Evolutionary conservation across 768 basidiomycete genomes (phyloP).

Genomic region (Tricholoma hemisulphureum): DNA sequence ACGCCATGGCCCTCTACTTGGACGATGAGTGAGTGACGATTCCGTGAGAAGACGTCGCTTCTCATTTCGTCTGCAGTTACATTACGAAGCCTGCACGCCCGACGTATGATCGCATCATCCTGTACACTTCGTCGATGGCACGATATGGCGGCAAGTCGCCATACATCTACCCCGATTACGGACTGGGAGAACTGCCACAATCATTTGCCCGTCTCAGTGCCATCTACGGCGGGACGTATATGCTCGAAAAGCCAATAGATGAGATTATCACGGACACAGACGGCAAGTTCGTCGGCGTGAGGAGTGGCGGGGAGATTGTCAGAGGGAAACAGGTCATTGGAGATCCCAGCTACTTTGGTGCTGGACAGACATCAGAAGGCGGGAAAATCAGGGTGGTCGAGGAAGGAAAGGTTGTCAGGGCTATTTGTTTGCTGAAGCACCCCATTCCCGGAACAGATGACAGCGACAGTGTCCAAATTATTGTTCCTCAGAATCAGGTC

Average conservation of each 20-base stretch:
- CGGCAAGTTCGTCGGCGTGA: conserved; percentile 93
- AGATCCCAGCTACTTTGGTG: conserved; percentile 95
- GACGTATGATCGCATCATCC: conserved; percentile 90
- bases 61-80: conserved; percentile 57
- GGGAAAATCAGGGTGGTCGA: conserved; percentile 89
- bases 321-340: conserved; percentile 98
- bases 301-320: conserved; percentile 85
- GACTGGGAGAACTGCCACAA: conserved; percentile 97
- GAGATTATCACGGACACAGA: conserved; percentile 82
- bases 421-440: conserved; percentile 97
- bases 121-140: conserved; percentile 98
- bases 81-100: conserved; percentile 88
- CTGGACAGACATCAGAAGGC: conserved; percentile 56
- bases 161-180: conserved; percentile 98
- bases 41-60: background rate
- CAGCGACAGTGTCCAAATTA: conserved; percentile 92
- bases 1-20: conserved; percentile 97
- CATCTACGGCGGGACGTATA: conserved; percentile 99
- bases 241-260: conserved; percentile 95
- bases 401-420: conserved; percentile 91
- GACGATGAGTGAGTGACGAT: conserved; percentile 82
- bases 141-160: conserved; percentile 95
- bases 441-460: conserved; percentile 98
- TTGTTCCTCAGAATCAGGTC: conserved; percentile 99
- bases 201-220: conserved; percentile 97